A percentile compares a stretch with the other conserved stretches of the same genome.
phyloP scores from a whole-genome alignment of 2,329 filamentous ascomycete genomes.

The Stagonosporopsis rhizophila region DNA sequence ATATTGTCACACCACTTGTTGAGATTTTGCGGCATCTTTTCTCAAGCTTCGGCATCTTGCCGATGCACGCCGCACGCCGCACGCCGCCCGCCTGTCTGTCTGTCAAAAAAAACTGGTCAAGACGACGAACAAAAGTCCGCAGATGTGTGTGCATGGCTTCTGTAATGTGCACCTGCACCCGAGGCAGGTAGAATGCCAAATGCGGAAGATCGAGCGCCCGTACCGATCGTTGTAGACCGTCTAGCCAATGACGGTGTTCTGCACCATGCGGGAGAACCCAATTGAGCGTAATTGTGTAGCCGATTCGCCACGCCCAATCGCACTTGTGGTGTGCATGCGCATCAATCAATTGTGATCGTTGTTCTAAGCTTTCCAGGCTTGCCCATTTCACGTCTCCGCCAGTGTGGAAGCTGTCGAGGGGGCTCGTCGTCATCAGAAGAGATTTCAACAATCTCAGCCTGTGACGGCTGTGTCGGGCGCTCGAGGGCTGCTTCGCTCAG shows the following conservation, averaged over 20 bases:
- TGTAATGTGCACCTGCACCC: not conserved
- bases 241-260: constrained; percentile 3
- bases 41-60: constrained; percentile 15
- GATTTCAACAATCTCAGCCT: constrained; percentile 39
- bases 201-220: constrained; percentile 18
- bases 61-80: constrained; percentile 7
- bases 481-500: constrained; percentile 33
- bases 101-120: not conserved
- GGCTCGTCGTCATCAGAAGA: constrained; percentile 39
- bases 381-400: not conserved
- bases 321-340: not conserved
- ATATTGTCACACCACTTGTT: constrained; percentile 15
- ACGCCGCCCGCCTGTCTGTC: not conserved
- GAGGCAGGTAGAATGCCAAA: constrained; percentile 13
- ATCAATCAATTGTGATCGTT: not conserved
- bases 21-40: constrained; percentile 12
- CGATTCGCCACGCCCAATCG: constrained; percentile 8
- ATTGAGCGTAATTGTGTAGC: not conserved
- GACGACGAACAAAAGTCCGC: not conserved
- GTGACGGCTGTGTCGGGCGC: constrained; percentile 30
- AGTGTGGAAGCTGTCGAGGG: not conserved
- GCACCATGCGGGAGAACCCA: not conserved
- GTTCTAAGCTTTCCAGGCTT: not conserved
- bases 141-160: not conserved
- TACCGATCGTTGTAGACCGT: not conserved